These are phyloP conservation scores for Gossypium thurberi DNA, from an alignment of 345 rosid species.

Conservation along the genomic window DNA sequence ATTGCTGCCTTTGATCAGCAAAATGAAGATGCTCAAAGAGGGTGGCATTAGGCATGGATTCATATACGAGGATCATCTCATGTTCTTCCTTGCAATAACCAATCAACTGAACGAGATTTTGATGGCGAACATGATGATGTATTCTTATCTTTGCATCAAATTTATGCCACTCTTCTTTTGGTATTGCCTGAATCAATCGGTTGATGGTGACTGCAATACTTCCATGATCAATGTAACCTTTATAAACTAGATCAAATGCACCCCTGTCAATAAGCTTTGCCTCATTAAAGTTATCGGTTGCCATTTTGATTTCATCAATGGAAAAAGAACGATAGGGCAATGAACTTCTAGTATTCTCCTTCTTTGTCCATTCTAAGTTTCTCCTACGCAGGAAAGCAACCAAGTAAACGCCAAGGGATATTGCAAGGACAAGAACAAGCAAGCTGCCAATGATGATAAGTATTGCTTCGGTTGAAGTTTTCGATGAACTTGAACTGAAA, in stretches of 20 bases:
- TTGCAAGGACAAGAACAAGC: not conserved
- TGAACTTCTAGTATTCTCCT: not conserved
- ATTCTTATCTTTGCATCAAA: not conserved
- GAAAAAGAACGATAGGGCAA: not conserved
- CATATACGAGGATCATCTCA: conserved; percentile 17
- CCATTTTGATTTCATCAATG: not conserved
- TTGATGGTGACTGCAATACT: conserved; percentile 26
- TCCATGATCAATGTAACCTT: conserved; percentile 27
- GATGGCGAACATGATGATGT: not conserved
- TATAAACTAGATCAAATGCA: conserved; percentile 34
- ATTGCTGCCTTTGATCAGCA: conserved; percentile 16
- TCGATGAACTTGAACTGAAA: not conserved
- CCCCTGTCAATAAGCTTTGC: conserved; percentile 26
- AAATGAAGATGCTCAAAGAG: conserved; percentile 30
- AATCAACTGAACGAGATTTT: not conserved
- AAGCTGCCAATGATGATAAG: not conserved
- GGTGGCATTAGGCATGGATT: conserved; percentile 35
- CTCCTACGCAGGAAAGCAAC: not conserved
- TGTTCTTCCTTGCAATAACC: conserved; percentile 3
- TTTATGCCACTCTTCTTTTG: not conserved
- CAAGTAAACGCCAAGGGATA: not conserved
- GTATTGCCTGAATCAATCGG: not conserved
- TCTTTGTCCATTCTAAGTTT: not conserved
- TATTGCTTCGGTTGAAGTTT: not conserved
- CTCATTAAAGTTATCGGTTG: conserved; percentile 28